These are phyloP conservation scores for Lachancea fermentati DNA, from an alignment of 805 yeast species.

Conservation along the genomic window DNA sequence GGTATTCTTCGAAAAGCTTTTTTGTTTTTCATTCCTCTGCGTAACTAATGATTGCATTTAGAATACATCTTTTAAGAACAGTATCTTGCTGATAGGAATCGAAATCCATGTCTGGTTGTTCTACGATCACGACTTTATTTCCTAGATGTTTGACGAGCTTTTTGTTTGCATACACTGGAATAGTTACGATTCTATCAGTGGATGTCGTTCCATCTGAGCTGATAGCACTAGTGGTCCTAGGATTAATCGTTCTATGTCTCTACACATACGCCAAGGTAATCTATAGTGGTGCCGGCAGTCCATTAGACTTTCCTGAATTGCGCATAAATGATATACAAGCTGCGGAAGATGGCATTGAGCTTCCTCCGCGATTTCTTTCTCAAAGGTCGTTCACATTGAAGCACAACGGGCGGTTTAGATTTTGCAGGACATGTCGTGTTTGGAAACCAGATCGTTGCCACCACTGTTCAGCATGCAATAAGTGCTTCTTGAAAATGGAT, in stretches of 20 bases:
- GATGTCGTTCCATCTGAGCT: slow-evolving; percentile 11
- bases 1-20: background rate
- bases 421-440: slow-evolving; percentile 60
- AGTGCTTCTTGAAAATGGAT: slow-evolving; percentile 80
- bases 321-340: slow-evolving; percentile 26
- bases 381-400: slow-evolving; percentile 41
- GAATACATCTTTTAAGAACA: too few relatives aligned
- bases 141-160: slow-evolving; percentile 23
- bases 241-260: slow-evolving; percentile 20
- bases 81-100: too few relatives aligned
- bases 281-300: slow-evolving; percentile 59
- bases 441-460: slow-evolving; percentile 86
- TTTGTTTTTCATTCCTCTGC: background rate
- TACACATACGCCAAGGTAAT: slow-evolving; percentile 51
- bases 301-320: slow-evolving; percentile 49
- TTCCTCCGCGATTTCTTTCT: slow-evolving; percentile 40
- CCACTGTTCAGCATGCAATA: slow-evolving; percentile 71
- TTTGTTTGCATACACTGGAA: slow-evolving; percentile 22
- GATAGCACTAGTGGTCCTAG: slow-evolving; percentile 4
- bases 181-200: slow-evolving; percentile 15
- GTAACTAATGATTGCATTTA: background rate
- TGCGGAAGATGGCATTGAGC: slow-evolving; percentile 25
- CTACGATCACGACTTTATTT: slow-evolving; percentile 14
- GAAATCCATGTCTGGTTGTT: background rate
- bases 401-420: slow-evolving; percentile 59